A percentile compares a stretch with the other conserved stretches of the same genome.
Conservation (phyloP, 129 eudicot species). For the Chrysanthemum lavandulifolium region DNA sequence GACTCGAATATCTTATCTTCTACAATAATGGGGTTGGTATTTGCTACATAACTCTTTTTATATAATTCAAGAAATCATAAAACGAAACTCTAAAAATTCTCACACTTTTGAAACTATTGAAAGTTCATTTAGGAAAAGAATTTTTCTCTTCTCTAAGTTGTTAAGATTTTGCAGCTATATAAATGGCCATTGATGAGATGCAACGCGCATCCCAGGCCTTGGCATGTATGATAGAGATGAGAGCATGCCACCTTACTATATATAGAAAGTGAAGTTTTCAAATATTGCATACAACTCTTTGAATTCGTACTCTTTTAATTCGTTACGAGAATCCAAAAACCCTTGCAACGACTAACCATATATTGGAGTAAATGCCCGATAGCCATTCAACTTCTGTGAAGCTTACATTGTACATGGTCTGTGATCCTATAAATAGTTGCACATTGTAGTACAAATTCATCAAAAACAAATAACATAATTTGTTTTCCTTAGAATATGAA, state of each 20-base stretch:
- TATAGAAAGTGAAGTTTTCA: constrained; percentile 17
- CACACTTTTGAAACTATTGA: no score
- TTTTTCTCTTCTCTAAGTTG: neutral
- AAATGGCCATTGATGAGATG: neutral
- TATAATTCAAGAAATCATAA: no score
- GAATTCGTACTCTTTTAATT: no score
- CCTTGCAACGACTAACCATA: constrained; percentile 22
- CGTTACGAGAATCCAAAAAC: constrained; percentile 20
- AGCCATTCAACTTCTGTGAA: neutral
- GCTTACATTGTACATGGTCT: neutral
- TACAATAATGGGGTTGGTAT: no score
- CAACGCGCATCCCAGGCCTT: neutral
- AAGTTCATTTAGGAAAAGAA: no score
- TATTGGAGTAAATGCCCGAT: constrained; percentile 5
- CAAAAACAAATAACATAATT: neutral
- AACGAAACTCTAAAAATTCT: no score
- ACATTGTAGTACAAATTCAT: neutral
- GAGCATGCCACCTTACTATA: neutral
- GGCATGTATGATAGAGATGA: neutral
- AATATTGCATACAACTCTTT: constrained; percentile 14
- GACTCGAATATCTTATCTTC: no score
- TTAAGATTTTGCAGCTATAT: neutral
- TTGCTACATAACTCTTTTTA: no score
- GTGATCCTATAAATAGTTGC: constrained; percentile 16
- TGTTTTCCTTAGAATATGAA: constrained; percentile 16